These are phyloP conservation scores for Amylostereum areolatum DNA, from an alignment of 1,284 basidiomycete species.

Conservation along the genomic window DNA sequence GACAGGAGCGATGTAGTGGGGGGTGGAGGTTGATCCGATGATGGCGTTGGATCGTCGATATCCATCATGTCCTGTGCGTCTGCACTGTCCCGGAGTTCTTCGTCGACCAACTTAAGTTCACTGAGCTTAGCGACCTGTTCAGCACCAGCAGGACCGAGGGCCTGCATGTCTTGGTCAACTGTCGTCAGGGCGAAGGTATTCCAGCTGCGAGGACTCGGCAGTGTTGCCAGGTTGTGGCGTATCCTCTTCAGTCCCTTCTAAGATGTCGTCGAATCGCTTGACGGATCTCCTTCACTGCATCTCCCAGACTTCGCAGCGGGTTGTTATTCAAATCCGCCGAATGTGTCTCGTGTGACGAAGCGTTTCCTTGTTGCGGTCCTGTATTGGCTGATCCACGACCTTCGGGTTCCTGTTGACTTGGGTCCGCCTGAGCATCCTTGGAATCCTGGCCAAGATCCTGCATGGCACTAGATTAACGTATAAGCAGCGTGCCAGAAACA, in stretches of 20 bases:
- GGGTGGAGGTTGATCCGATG: slow-evolving; percentile 21
- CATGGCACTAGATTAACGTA: neutral
- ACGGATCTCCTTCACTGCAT: slow-evolving; percentile 80
- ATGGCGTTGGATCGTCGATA: slow-evolving; percentile 29
- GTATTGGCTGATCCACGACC: slow-evolving; percentile 1
- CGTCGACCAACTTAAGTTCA: slow-evolving; percentile 74
- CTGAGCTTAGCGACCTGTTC: slow-evolving; percentile 81
- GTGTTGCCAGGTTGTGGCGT: slow-evolving; percentile 24
- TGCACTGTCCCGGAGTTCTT: slow-evolving; percentile 31
- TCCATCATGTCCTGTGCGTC: slow-evolving; percentile 36
- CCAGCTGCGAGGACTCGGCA: slow-evolving; percentile 53
- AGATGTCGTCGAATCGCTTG: slow-evolving; percentile 84
- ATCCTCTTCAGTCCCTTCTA: slow-evolving; percentile 40
- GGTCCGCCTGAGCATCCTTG: neutral
- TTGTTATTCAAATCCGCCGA: slow-evolving; percentile 37
- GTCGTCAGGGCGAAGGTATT: slow-evolving; percentile 79
- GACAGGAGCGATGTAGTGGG: slow-evolving; percentile 18
- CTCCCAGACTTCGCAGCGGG: slow-evolving; percentile 80
- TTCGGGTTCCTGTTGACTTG: slow-evolving; percentile 6
- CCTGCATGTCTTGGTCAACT: slow-evolving; percentile 78
- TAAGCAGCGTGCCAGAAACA: neutral
- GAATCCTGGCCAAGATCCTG: neutral
- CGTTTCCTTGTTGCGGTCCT: slow-evolving; percentile 35
- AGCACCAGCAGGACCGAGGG: slow-evolving; percentile 81
- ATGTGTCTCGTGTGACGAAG: slow-evolving; percentile 32